These are phyloP conservation scores for Malbranchea cinnamomea DNA, from an alignment of 2,329 filamentous ascomycete species.

Conservation along the genomic window DNA sequence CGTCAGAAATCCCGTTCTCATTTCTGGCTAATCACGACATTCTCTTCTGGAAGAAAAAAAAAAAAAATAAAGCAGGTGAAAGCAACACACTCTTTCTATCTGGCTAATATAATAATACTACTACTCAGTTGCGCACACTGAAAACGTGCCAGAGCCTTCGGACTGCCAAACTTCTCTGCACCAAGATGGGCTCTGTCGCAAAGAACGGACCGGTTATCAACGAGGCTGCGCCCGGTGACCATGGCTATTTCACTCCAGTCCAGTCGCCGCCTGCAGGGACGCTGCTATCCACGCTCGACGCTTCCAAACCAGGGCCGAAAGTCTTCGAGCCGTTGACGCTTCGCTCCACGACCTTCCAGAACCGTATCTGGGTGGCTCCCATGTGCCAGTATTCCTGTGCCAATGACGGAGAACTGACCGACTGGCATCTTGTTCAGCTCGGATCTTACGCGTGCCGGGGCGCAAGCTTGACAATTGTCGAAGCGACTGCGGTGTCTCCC, in stretches of 20 bases:
- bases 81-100: too few species aligned
- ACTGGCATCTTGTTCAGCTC: slow-evolving; percentile 71
- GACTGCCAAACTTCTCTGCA: too few species aligned
- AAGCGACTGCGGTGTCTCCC: slow-evolving; percentile 60
- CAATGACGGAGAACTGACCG: slow-evolving; percentile 56
- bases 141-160: too few species aligned
- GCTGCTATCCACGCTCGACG: slow-evolving; percentile 27
- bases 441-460: slow-evolving; percentile 60
- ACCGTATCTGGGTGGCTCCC: slow-evolving; percentile 47
- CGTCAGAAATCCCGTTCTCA: too few species aligned
- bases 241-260: slow-evolving; percentile 25
- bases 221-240: slow-evolving; percentile 18
- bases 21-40: too few species aligned
- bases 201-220: slow-evolving; percentile 17
- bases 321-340: slow-evolving; percentile 44
- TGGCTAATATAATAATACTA: too few species aligned
- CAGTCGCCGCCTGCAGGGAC: slow-evolving; percentile 23
- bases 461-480: slow-evolving; percentile 54
- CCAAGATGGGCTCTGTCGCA: too few species aligned
- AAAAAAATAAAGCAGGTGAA: too few species aligned
- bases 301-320: slow-evolving; percentile 34
- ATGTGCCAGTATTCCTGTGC: slow-evolving; percentile 56
- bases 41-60: too few species aligned
- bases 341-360: slow-evolving; percentile 48
- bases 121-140: too few species aligned